A percentile compares a stretch with the other conserved stretches of the same genome.
Conservation (phyloP, 2,329 filamentous ascomycete species). For the Aspergillus novofumigatus region DNA sequence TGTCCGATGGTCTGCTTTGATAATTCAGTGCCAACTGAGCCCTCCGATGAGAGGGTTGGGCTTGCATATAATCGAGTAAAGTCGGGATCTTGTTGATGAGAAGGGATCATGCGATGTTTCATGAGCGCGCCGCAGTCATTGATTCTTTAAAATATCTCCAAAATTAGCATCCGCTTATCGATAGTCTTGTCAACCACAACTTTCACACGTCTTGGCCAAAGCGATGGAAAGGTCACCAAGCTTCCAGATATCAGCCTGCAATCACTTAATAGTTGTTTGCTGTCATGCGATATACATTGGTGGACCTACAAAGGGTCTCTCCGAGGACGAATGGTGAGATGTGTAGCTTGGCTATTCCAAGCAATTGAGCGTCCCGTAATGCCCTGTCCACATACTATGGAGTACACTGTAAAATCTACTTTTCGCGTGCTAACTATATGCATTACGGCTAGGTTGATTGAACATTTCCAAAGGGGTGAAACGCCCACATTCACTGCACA, state of each 20-base stretch:
- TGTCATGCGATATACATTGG: slow-evolving; percentile 77
- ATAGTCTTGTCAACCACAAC: not conserved
- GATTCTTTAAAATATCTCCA: too few species aligned
- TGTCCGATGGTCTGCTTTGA: not conserved
- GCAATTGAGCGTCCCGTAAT: not conserved
- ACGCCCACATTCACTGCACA: slow-evolving; percentile 76
- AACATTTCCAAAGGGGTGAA: slow-evolving; percentile 72
- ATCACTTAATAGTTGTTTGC: slow-evolving; percentile 71
- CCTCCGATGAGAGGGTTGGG: too few species aligned
- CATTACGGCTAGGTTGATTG: slow-evolving; percentile 56
- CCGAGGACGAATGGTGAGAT: slow-evolving; percentile 58
- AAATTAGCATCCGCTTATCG: not conserved
- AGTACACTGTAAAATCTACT: not conserved
- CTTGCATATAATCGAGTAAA: too few species aligned
- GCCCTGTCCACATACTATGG: not conserved
- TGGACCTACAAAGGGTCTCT: slow-evolving; percentile 48
- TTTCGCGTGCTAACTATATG: not conserved
- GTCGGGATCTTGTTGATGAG: too few species aligned
- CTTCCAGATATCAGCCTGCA: slow-evolving; percentile 7
- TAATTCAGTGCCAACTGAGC: not conserved
- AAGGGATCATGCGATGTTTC: too few species aligned
- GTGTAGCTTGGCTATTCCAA: not conserved
- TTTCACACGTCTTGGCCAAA: not conserved
- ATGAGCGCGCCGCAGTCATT: not conserved
- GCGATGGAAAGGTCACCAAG: not conserved